These are phyloP conservation scores for Quercus wislizeni DNA, from an alignment of 306 rosid genomes.

Conservation along the genomic window DNA sequence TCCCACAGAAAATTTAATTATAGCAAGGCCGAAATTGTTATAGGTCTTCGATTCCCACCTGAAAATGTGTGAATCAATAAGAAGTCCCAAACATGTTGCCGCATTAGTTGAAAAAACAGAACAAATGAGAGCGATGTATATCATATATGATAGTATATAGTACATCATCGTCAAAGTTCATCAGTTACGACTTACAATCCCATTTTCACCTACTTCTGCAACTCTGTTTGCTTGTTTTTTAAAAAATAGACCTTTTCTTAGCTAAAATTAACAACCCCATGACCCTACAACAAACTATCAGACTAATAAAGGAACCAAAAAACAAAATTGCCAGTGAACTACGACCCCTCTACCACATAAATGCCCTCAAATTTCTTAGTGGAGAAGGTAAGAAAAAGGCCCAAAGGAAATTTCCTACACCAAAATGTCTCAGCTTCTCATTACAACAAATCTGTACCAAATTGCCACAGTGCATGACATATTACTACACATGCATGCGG, in stretches of 20 bases:
- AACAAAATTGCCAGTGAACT: background rate
- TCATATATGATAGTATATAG: too few relatives aligned
- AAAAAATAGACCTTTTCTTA: too few relatives aligned
- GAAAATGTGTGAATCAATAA: background rate
- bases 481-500: background rate
- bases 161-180: too few relatives aligned
- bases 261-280: too few relatives aligned
- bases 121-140: too few relatives aligned
- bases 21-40: background rate
- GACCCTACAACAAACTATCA: background rate
- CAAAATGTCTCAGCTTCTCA: background rate
- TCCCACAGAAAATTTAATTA: background rate
- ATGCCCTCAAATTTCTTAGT: background rate
- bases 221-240: too few relatives aligned
- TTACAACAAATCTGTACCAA: background rate
- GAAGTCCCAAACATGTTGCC: background rate
- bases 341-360: background rate
- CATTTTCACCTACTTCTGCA: too few relatives aligned
- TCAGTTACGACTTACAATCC: too few relatives aligned
- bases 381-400: background rate
- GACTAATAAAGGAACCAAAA: background rate
- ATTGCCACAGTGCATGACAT: background rate
- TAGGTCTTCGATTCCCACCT: background rate
- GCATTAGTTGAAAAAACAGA: background rate
- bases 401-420: background rate